Evolutionary conservation across 1,284 basidiomycete species (phyloP).

Genomic region (Puccinia triticina): DNA sequence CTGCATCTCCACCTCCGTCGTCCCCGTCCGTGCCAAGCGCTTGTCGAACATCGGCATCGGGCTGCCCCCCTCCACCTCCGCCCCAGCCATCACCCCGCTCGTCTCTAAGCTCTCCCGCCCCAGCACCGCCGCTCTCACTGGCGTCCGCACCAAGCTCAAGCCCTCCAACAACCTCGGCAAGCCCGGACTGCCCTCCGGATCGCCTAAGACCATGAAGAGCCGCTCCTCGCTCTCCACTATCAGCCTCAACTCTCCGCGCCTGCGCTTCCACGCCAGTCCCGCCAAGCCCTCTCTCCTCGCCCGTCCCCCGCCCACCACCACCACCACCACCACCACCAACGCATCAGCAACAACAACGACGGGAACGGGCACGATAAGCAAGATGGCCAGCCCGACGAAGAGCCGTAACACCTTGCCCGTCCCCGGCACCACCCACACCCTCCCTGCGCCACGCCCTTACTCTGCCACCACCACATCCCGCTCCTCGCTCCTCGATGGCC

Average conservation of each 20-base stretch:
- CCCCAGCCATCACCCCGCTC: background rate
- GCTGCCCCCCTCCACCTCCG: constrained; percentile 6
- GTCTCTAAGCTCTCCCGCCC: background rate
- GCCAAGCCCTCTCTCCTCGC: background rate
- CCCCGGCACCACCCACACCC: background rate
- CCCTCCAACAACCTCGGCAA: constrained; percentile 18
- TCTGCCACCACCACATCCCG: background rate
- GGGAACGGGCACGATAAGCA: background rate
- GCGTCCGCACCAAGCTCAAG: constrained; percentile 14
- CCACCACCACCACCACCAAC: too few relatives aligned
- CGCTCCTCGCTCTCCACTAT: constrained; percentile 18
- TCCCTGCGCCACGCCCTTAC: background rate
- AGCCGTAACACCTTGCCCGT: background rate
- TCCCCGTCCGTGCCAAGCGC: background rate
- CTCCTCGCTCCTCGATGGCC: background rate
- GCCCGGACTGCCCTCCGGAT: background rate
- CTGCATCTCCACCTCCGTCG: background rate
- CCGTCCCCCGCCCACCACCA: background rate
- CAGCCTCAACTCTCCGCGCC: background rate
- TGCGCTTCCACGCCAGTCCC: background rate
- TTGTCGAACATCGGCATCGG: constrained; percentile 23
- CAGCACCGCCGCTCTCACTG: background rate
- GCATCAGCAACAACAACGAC: too few relatives aligned
- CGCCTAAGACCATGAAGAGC: constrained; percentile 32
- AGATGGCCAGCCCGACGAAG: background rate